Evolutionary conservation across 2,329 filamentous ascomycete genomes (phyloP).

Genomic region (Fusarium paranaense): DNA sequence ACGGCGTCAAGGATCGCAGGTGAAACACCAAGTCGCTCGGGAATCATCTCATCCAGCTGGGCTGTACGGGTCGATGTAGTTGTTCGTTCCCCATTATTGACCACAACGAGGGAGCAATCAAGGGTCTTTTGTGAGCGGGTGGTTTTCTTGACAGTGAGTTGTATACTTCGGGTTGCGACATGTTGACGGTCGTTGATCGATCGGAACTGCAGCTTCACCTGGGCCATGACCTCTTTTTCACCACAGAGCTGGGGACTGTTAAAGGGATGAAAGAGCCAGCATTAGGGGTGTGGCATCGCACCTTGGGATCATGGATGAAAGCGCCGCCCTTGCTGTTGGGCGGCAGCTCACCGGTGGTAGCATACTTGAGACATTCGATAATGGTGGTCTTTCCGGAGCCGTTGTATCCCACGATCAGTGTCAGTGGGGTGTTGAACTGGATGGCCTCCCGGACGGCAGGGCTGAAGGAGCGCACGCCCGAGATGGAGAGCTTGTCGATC

Average conservation of each 20-base stretch:
- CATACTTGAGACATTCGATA: slow-evolving; percentile 98
- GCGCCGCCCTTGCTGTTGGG: slow-evolving; percentile 91
- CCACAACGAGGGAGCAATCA: slow-evolving; percentile 81
- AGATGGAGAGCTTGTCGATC: slow-evolving; percentile 90
- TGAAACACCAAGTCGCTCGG: slow-evolving; percentile 88
- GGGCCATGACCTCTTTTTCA: slow-evolving; percentile 89
- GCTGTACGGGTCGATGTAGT: slow-evolving; percentile 83
- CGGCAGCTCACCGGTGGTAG: slow-evolving; percentile 91
- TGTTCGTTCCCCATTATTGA: slow-evolving; percentile 82
- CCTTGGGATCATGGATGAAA: slow-evolving; percentile 97
- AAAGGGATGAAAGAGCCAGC: slow-evolving; percentile 3
- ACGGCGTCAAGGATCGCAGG: slow-evolving; percentile 91
- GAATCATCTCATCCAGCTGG: slow-evolving; percentile 86
- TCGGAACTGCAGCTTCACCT: slow-evolving; percentile 90
- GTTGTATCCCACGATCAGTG: slow-evolving; percentile 96
- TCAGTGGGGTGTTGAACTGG: slow-evolving; percentile 89
- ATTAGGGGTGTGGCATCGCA: slow-evolving; percentile 47
- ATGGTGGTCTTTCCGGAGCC: slow-evolving; percentile 99
- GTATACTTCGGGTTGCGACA: slow-evolving; percentile 85
- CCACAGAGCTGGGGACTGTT: slow-evolving; percentile 69
- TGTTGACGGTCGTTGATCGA: slow-evolving; percentile 82
- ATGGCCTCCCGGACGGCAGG: slow-evolving; percentile 81
- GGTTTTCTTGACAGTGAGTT: slow-evolving; percentile 87
- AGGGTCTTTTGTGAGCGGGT: slow-evolving; percentile 83
- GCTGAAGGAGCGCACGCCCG: slow-evolving; percentile 87